Conservation (phyloP, 192 early-diverging fungal genomes). For the Rhizophagus sp. region DNA sequence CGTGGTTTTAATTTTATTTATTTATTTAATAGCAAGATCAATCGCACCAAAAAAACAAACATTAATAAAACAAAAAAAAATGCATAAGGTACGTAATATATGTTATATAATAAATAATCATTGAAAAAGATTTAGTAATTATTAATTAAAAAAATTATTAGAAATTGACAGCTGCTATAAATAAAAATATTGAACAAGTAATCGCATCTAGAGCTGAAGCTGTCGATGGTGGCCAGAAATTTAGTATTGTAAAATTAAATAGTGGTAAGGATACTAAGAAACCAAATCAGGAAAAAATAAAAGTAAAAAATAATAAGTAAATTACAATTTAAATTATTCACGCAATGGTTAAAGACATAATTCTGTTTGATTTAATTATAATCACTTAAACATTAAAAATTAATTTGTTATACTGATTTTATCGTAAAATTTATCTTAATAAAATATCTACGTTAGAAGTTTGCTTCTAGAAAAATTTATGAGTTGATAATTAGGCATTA, state of each 20-base stretch:
- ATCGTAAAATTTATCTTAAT: no score
- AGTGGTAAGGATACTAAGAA: not conserved
- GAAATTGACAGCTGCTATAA: slow-evolving; percentile 21
- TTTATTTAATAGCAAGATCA: slow-evolving; percentile 5
- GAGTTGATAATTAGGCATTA: no score
- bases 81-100: not conserved
- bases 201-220: slow-evolving; percentile 22
- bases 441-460: no score
- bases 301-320: not conserved
- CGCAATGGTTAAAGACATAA: no score
- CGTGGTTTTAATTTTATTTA: not conserved
- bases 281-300: not conserved
- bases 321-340: no score
- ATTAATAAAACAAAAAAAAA: slow-evolving; percentile 5
- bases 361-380: no score
- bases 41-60: slow-evolving; percentile 24
- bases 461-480: no score
- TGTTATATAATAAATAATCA: not conserved
- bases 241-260: slow-evolving; percentile 1
- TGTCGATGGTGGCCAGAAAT: slow-evolving; percentile 6
- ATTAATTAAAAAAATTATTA: not conserved
- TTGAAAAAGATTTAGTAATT: no score
- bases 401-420: no score
- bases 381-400: no score
- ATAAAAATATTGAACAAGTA: slow-evolving; percentile 25